Conservation (phyloP, 2,329 filamentous ascomycete genomes). For the Arthrobotrys entomopaga region DNA sequence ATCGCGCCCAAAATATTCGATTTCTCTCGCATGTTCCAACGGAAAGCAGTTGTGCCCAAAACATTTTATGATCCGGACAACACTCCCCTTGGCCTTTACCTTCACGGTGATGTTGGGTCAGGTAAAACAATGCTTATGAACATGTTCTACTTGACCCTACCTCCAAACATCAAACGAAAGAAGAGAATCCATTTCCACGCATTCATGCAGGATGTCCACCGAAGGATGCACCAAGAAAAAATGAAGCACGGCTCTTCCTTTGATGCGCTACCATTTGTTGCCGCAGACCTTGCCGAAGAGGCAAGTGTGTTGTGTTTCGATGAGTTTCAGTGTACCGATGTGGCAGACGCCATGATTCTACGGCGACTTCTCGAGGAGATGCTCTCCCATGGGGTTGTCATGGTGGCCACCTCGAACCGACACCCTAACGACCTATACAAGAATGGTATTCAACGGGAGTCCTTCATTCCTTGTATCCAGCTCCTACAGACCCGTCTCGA, state of each 20-base stretch:
- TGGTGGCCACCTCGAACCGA: constrained; percentile 96
- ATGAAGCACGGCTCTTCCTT: constrained; percentile 87
- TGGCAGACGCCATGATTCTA: constrained; percentile 92
- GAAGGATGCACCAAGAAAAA: constrained; percentile 93
- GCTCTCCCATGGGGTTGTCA: constrained; percentile 95
- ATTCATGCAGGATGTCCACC: constrained; percentile 99
- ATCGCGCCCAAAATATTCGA: constrained; percentile 54
- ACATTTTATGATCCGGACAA: constrained; percentile 66
- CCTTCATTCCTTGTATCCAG: constrained; percentile 93
- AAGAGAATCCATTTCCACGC: constrained; percentile 98
- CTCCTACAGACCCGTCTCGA: constrained; percentile 84
- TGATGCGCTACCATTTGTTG: constrained; percentile 89
- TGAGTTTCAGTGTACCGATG: constrained; percentile 98
- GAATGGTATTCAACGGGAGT: constrained; percentile 95
- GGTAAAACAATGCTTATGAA: constrained; percentile 99
- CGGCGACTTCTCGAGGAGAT: constrained; percentile 85
- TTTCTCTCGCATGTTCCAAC: constrained; percentile 46
- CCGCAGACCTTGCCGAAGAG: constrained; percentile 88
- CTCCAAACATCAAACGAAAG: constrained; percentile 89
- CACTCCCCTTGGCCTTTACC: constrained; percentile 87
- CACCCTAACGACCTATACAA: constrained; percentile 97
- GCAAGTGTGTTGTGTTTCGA: constrained; percentile 90
- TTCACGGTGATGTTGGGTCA: constrained; percentile 95
- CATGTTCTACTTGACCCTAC: constrained; percentile 90
- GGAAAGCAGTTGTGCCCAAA: constrained; percentile 22